Evolutionary conservation across 495 filamentous ascomycete species (phyloP).

Genomic region (Aspergillus carlsbadensis): DNA sequence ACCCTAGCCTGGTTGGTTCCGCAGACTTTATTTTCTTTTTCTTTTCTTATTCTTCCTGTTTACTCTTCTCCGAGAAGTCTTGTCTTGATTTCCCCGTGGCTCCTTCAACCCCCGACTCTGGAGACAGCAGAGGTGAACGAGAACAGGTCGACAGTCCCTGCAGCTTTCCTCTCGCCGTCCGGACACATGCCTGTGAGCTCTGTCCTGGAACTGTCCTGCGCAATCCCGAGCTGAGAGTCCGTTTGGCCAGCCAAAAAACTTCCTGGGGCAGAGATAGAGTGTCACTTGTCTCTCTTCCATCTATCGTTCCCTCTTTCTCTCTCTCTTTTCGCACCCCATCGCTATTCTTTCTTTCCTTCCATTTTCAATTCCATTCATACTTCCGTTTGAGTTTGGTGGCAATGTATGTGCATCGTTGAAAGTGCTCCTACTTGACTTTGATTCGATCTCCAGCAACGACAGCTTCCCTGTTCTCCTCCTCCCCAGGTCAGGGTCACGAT

Average conservation of each 20-base stretch:
- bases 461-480: slow-evolving; percentile 17
- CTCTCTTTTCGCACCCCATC: not conserved
- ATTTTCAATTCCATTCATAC: slow-evolving; percentile 9
- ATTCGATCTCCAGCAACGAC: slow-evolving; percentile 22
- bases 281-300: slow-evolving; percentile 21
- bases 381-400: slow-evolving; percentile 15
- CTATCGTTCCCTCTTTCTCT: slow-evolving; percentile 7
- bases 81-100: slow-evolving; percentile 12
- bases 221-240: slow-evolving; percentile 40
- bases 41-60: slow-evolving; percentile 9
- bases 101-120: slow-evolving; percentile 8
- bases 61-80: slow-evolving; percentile 13
- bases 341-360: slow-evolving; percentile 4
- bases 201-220: slow-evolving; percentile 29
- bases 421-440: slow-evolving; percentile 18
- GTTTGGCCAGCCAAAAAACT: slow-evolving; percentile 27
- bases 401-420: slow-evolving; percentile 26
- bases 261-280: slow-evolving; percentile 21
- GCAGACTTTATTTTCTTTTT: slow-evolving; percentile 17
- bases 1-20: slow-evolving; percentile 21
- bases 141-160: slow-evolving; percentile 31
- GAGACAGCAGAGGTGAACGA: slow-evolving; percentile 16
- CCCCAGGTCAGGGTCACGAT: slow-evolving; percentile 15
- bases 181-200: slow-evolving; percentile 20
- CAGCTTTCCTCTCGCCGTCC: slow-evolving; percentile 36